phyloP scores from a whole-genome alignment of 1,284 basidiomycete genomes.

The Naganishia liquefaciens region DNA sequence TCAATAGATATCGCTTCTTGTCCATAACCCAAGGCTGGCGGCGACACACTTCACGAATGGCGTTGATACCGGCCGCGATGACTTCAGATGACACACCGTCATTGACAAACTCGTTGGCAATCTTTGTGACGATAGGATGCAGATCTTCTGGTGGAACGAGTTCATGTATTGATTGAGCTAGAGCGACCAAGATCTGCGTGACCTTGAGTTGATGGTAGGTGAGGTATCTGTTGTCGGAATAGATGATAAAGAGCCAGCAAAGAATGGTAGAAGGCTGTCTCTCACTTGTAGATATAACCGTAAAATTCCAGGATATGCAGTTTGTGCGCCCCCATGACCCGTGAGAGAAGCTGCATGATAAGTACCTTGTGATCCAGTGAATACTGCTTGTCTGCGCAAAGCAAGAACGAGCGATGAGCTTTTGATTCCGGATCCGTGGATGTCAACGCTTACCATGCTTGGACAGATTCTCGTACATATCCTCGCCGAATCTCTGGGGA shows the following conservation, averaged over 20 bases:
- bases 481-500: conserved; percentile 93
- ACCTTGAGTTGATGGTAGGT: conserved; percentile 90
- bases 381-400: conserved; percentile 75
- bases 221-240: conserved; percentile 67
- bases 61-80: conserved; percentile 92
- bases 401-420: background rate
- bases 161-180: conserved; percentile 95
- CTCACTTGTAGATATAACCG: conserved; percentile 78
- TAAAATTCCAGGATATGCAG: conserved; percentile 95
- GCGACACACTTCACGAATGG: conserved; percentile 87
- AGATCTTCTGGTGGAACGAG: conserved; percentile 92
- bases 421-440: background rate
- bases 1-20: conserved; percentile 78
- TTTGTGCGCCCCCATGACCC: conserved; percentile 91
- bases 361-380: conserved; percentile 96
- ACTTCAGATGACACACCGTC: conserved; percentile 95
- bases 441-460: conserved; percentile 58
- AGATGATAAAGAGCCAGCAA: background rate
- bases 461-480: conserved; percentile 83
- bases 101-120: conserved; percentile 95
- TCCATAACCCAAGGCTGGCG: conserved; percentile 94
- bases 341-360: conserved; percentile 94
- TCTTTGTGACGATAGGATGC: conserved; percentile 83
- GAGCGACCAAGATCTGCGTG: conserved; percentile 88
- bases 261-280: conserved; percentile 4